Conservation (phyloP, 1,284 basidiomycete species). For the Somion occarium region DNA sequence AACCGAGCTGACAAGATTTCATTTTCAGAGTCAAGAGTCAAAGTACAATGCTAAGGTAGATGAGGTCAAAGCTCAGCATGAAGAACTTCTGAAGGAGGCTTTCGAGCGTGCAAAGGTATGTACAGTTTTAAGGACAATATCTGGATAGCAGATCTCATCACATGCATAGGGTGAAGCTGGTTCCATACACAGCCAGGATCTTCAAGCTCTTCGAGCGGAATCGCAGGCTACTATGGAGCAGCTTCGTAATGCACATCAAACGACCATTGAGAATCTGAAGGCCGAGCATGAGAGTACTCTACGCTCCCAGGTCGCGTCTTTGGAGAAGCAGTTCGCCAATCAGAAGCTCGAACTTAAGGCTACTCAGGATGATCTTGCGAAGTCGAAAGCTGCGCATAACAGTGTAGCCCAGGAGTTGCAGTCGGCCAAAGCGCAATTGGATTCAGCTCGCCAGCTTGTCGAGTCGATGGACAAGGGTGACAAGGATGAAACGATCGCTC, state of each 20-base stretch:
- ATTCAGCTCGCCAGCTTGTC: conserved; percentile 46
- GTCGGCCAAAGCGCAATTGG: conserved; percentile 54
- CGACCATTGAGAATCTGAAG: conserved; percentile 54
- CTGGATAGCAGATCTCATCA: too few species aligned
- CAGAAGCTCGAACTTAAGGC: conserved; percentile 71
- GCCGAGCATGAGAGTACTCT: conserved; percentile 56
- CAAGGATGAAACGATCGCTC: conserved; percentile 51
- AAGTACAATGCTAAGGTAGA: conserved; percentile 65
- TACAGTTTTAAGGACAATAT: too few species aligned
- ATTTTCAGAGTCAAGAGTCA: conserved; percentile 60
- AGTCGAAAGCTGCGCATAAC: conserved; percentile 59
- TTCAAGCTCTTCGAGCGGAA: conserved; percentile 61
- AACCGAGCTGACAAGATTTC: conserved; percentile 3
- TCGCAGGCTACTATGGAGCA: conserved; percentile 66
- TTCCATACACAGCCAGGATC: conserved; percentile 60
- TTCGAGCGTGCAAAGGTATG: conserved; percentile 74
- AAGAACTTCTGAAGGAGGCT: conserved; percentile 57
- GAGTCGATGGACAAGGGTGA: conserved; percentile 38
- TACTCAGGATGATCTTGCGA: conserved; percentile 74
- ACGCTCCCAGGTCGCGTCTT: conserved; percentile 48
- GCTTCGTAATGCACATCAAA: conserved; percentile 56
- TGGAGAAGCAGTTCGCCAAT: conserved; percentile 62
- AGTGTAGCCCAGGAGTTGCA: conserved; percentile 49
- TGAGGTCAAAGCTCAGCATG: conserved; percentile 62
- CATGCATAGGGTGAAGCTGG: conserved; percentile 57